Conservation (phyloP, 164 flowering plant species). For the Aristolochia californica region DNA sequence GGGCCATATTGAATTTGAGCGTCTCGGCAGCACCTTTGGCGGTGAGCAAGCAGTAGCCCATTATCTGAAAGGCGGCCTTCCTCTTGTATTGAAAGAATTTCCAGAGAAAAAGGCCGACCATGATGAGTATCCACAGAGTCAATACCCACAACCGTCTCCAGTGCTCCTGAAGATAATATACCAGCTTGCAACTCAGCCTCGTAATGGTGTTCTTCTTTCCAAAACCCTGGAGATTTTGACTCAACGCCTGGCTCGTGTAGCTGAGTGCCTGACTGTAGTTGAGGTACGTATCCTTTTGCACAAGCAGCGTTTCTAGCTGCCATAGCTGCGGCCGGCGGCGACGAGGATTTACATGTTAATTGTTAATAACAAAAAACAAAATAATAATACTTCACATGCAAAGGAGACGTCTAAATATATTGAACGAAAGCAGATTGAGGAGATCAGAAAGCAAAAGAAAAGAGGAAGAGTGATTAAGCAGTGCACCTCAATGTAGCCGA, state of each 20-base stretch:
- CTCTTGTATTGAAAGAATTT: slow-evolving; percentile 76
- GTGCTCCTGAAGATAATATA: slow-evolving; percentile 66
- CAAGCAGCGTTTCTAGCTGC: slow-evolving; percentile 90
- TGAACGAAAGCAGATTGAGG: background rate
- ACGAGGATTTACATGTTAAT: too few relatives aligned
- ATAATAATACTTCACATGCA: too few relatives aligned
- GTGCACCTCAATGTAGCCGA: slow-evolving; percentile 98
- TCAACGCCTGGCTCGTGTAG: slow-evolving; percentile 94
- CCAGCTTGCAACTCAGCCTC: slow-evolving; percentile 33
- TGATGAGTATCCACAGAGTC: slow-evolving; percentile 58
- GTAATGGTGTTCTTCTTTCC: slow-evolving; percentile 40
- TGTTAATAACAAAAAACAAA: too few relatives aligned
- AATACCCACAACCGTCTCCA: slow-evolving; percentile 90
- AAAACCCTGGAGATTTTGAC: slow-evolving; percentile 84
- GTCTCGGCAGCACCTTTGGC: slow-evolving; percentile 99
- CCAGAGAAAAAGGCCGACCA: slow-evolving; percentile 76
- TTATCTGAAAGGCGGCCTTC: slow-evolving; percentile 52
- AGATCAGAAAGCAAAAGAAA: background rate
- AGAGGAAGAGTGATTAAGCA: background rate
- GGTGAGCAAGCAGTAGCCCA: slow-evolving; percentile 89
- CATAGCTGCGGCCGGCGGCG: slow-evolving; percentile 49
- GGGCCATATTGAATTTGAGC: slow-evolving; percentile 92
- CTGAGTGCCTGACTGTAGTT: slow-evolving; percentile 96
- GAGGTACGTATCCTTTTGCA: slow-evolving; percentile 95
- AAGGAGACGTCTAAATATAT: too few relatives aligned